Base-by-base conservation (phyloP, 192 early-diverging fungal genomes). In the Rhizophagus prolifer region DNA sequence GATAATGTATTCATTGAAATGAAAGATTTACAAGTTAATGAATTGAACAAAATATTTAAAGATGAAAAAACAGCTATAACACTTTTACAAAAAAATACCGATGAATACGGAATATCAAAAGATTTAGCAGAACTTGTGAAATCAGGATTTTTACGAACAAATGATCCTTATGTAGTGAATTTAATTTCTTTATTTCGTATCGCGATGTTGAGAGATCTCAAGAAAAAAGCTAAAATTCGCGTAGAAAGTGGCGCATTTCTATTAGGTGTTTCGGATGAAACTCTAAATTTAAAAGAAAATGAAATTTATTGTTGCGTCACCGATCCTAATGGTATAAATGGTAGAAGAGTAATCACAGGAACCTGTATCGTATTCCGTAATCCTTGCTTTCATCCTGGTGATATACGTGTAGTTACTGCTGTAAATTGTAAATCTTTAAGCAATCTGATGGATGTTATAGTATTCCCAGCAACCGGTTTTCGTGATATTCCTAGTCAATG, bases 401-500 rank as follows among this genome's bases (percentile, higher is more conserved):
- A 91, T 71, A 76, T 90, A 0, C 79, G 88, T n/a, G 77, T 90
- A 5, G 90, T 89, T 21, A 82, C 59, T 3, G 90, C 90, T 1
- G 90, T 90, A 2, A 76, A 89, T n/a, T 80, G 83, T 47, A 83
- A 78, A 6, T 70, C 69, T 4, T 67, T 91, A 19, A 74, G 38
- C 21, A 76, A 90, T 75, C 77, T 91, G 2, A 61, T 75, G 6
- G 90, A 95, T 76, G 94, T 95, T 1, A 80, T 95, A 2, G 94
- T 94, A 1, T 95, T 95, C 73, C 86, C 90, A 25, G 82, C 87
- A 28, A 78, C 82, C 23, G 92, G 94, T 1, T 72, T 83, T 10
- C 85, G 92, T 6, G 89, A 90, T 70, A 82, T 94, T 38, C 91
- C 92, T 4, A 92, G 89, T 61, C 89, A 90, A 89, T 91, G 93